Base-by-base conservation (phyloP, 2,329 filamentous ascomycete species). In the Penicillium sp. region DNA sequence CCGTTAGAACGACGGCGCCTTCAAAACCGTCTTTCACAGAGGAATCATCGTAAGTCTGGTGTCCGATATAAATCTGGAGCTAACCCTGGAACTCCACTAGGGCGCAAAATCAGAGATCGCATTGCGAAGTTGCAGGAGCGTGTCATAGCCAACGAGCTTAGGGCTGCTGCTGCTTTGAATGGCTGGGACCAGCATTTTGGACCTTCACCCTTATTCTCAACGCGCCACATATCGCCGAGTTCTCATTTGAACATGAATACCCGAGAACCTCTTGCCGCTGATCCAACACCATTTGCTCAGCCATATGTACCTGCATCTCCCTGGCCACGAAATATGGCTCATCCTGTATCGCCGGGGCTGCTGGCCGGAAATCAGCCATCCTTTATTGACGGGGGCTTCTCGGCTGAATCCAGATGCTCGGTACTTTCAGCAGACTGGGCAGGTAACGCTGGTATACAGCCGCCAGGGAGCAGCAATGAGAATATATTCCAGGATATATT, bases 41-140 rank as follows among this genome's bases (percentile, higher is more conserved):
- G 64, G 23, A 66, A 66, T 26, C 64, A 66, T 35, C 62, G 64
- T 66, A 40, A 47, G 58, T 37, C 18, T 23, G 5, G 20, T n/a
- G 10, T 13, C 14, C 8, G 4, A 0, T 11, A 24, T 6, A 4
- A 3, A 16, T 9, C 6, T 13, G 18, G 2, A 7, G 18, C 46
- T 54, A 10, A 54, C 11, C 14, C 16, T 4, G 11, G 31, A 20
- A 20, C 18, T 20, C 18, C 18, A 20, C 0, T 16, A 66, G 64
- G 64, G 6, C 58, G 63, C 23, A 66, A 66, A 27, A 65, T 65
- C 28, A 54, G 64, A 36, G 64, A 66, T 24, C 61, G 64, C 5
- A 66, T 66, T 36, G 61, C 63, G 14, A 66, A 66, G 41, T 58
- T 66, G 2, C 64, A 66, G 47, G 64, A 66, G 28, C 62, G 63